Evolutionary conservation across 1,139 yeast genomes (phyloP).

Genomic region (Tardiomyces blankii): DNA sequence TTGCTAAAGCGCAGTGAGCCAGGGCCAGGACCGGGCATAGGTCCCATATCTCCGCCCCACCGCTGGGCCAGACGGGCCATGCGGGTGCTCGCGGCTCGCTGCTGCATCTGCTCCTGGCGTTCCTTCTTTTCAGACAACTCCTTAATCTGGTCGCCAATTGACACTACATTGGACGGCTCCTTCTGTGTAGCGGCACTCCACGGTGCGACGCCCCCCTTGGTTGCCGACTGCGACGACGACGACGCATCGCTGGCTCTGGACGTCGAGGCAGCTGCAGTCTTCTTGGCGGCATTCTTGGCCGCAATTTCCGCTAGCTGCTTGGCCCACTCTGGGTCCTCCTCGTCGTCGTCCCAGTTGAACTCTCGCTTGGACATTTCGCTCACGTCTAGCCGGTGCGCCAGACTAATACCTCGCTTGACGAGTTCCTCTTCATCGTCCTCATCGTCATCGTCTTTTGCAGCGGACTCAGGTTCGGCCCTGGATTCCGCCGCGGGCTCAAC

Average conservation of each 20-base stretch:
- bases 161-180: conserved; percentile 12
- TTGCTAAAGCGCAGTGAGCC: conserved; percentile 1
- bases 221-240: background rate
- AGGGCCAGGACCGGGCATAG: background rate
- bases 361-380: conserved; percentile 15
- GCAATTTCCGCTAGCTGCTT: conserved; percentile 1
- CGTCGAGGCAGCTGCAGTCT: background rate
- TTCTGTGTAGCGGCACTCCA: conserved; percentile 2
- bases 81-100: background rate
- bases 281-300: conserved; percentile 2
- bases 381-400: conserved; percentile 24
- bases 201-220: conserved; percentile 3
- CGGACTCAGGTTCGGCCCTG: conserved; percentile 4
- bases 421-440: conserved; percentile 24
- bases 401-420: conserved; percentile 24
- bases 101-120: conserved; percentile 10
- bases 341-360: conserved; percentile 31
- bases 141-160: conserved; percentile 19
- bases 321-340: background rate
- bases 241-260: conserved; percentile 4
- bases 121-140: conserved; percentile 13
- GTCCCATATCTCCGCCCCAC: conserved; percentile 2
- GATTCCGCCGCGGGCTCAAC: conserved; percentile 2
- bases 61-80: conserved; percentile 5
- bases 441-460: conserved; percentile 1